phyloP scores from a whole-genome alignment of 495 filamentous ascomycete species.

The Cairneyella variabilis region DNA sequence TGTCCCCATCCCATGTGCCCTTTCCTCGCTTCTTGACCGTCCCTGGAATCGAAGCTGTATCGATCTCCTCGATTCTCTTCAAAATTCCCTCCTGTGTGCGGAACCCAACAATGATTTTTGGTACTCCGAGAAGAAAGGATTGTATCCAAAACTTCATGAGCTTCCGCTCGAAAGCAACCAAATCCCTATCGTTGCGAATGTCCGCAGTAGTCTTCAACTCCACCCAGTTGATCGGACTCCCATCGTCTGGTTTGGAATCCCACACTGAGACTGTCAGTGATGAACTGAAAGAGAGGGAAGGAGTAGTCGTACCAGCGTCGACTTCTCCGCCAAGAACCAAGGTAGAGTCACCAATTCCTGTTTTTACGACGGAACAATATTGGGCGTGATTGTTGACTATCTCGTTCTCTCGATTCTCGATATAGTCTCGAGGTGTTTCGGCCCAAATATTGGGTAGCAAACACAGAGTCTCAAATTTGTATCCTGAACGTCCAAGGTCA shows the following conservation, averaged over 20 bases:
- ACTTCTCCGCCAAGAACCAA: constrained; percentile 92
- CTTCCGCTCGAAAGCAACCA: constrained; percentile 78
- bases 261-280: constrained; percentile 54
- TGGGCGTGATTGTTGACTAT: constrained; percentile 84
- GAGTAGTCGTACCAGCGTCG: constrained; percentile 61
- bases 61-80: constrained; percentile 64
- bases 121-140: constrained; percentile 89
- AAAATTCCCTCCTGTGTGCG: constrained; percentile 72
- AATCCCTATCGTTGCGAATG: constrained; percentile 58
- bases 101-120: constrained; percentile 88
- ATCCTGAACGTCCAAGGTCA: constrained; percentile 55
- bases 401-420: constrained; percentile 67
- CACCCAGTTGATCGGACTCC: constrained; percentile 77
- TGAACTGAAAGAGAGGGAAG: constrained; percentile 20
- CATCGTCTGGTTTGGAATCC: constrained; percentile 67
- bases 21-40: constrained; percentile 62
- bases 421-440: constrained; percentile 62
- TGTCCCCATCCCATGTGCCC: constrained; percentile 78
- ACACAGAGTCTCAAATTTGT: constrained; percentile 91
- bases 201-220: constrained; percentile 90
- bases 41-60: constrained; percentile 71
- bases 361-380: constrained; percentile 89
- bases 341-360: constrained; percentile 68
- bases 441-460: constrained; percentile 71
- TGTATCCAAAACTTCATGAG: constrained; percentile 95